These are phyloP conservation scores for Cadophora sp. DNA, from an alignment of 2,329 filamentous ascomycete species.

Conservation along the genomic window DNA sequence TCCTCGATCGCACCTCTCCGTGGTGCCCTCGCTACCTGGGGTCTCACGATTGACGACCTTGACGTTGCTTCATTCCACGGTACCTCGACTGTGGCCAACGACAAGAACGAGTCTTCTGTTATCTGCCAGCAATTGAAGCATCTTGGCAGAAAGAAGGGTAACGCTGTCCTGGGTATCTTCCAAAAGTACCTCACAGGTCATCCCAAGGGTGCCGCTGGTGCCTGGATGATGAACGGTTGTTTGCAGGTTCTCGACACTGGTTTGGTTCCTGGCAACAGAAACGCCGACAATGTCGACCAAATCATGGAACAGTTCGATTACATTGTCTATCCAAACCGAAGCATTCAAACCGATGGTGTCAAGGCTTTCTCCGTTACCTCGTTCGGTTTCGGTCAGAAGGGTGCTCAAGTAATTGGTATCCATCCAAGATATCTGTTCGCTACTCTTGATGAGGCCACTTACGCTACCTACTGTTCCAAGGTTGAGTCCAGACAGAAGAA, in stretches of 20 bases:
- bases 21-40: slow-evolving; percentile 96
- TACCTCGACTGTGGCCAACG: slow-evolving; percentile 97
- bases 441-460: slow-evolving; percentile 87
- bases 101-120: slow-evolving; percentile 99
- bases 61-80: slow-evolving; percentile 98
- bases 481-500: slow-evolving; percentile 96
- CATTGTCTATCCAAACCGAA: slow-evolving; percentile 94
- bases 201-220: slow-evolving; percentile 98
- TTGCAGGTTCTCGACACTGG: slow-evolving; percentile 94
- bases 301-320: slow-evolving; percentile 98
- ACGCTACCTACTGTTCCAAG: slow-evolving; percentile 82
- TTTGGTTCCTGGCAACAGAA: slow-evolving; percentile 94
- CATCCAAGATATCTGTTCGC: slow-evolving; percentile 97
- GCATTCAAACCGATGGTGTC: slow-evolving; percentile 95
- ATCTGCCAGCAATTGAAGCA: slow-evolving; percentile 96
- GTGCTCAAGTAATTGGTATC: slow-evolving; percentile 94
- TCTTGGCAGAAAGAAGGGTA: slow-evolving; percentile 94
- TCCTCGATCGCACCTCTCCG: slow-evolving; percentile 92
- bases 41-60: slow-evolving; percentile 95
- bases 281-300: slow-evolving; percentile 96
- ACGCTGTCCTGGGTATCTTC: slow-evolving; percentile 95
- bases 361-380: slow-evolving; percentile 99
- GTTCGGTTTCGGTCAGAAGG: slow-evolving; percentile 99
- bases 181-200: slow-evolving; percentile 99
- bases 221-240: slow-evolving; percentile 99